phyloP scores from a whole-genome alignment of 2,329 filamentous ascomycete genomes.

The Ascochyta clinopodiicola region DNA sequence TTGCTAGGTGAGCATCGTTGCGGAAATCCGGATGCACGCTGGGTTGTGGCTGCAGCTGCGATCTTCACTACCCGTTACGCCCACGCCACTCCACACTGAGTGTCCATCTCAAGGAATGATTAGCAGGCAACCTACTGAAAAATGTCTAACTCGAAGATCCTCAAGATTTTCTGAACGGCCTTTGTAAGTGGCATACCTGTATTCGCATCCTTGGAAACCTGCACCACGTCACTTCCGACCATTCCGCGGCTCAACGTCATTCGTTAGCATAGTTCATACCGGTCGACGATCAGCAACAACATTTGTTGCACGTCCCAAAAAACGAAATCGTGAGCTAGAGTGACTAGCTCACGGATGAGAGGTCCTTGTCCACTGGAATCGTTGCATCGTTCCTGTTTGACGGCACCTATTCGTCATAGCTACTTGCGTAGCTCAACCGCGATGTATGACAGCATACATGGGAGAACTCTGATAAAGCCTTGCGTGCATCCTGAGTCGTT shows the following conservation, averaged over 20 bases:
- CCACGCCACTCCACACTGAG: neutral
- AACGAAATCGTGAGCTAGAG: neutral
- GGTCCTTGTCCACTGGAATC: neutral
- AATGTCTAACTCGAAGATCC: neutral
- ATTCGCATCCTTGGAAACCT: neutral
- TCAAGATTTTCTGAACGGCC: neutral
- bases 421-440: slow-evolving; percentile 2
- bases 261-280: neutral
- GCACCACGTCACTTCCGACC: slow-evolving; percentile 12
- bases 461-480: slow-evolving; percentile 7
- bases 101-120: neutral
- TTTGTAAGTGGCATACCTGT: neutral
- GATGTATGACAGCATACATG: slow-evolving; percentile 12
- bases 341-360: neutral
- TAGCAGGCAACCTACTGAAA: neutral
- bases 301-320: neutral
- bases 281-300: neutral
- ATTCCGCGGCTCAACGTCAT: slow-evolving; percentile 15
- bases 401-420: slow-evolving; percentile 11
- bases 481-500: neutral
- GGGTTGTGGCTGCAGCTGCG: slow-evolving; percentile 3
- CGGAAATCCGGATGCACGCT: neutral
- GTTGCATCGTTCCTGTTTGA: neutral
- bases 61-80: neutral
- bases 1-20: neutral